phyloP scores from a whole-genome alignment of 495 filamentous ascomycete species.

The Viridothelium virens region DNA sequence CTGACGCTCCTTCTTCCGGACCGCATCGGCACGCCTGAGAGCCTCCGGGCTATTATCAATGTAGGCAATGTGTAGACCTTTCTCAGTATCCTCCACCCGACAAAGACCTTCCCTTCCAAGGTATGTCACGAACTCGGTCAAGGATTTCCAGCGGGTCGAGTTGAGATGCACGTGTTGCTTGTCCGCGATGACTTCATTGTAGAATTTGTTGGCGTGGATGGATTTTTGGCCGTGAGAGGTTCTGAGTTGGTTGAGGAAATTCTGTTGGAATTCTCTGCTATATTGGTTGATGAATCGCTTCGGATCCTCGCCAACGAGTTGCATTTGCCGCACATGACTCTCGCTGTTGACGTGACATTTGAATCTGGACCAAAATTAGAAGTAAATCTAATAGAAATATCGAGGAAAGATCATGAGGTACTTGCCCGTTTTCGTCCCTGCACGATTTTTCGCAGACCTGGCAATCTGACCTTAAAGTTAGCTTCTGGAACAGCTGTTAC shows the following conservation, averaged over 20 bases:
- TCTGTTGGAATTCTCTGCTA: slow-evolving; percentile 64
- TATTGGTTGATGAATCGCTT: slow-evolving; percentile 71
- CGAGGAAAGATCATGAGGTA: no score
- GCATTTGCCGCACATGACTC: slow-evolving; percentile 75
- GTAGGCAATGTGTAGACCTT: slow-evolving; percentile 76
- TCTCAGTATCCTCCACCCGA: slow-evolving; percentile 77
- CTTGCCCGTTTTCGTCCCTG: slow-evolving; percentile 57
- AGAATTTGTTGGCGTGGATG: slow-evolving; percentile 82
- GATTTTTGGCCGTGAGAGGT: slow-evolving; percentile 81
- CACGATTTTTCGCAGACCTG: slow-evolving; percentile 55
- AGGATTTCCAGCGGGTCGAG: slow-evolving; percentile 71
- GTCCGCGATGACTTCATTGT: slow-evolving; percentile 75
- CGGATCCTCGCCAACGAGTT: slow-evolving; percentile 75
- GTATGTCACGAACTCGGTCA: slow-evolving; percentile 83
- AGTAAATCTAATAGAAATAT: no score
- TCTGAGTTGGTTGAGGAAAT: slow-evolving; percentile 67
- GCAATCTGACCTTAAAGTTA: slow-evolving; percentile 40
- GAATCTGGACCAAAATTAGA: slow-evolving; percentile 34
- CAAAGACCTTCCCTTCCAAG: slow-evolving; percentile 78
- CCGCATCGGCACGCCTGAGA: slow-evolving; percentile 65
- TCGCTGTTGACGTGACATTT: slow-evolving; percentile 73
- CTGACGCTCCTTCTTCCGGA: slow-evolving; percentile 72
- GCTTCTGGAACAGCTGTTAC: no score
- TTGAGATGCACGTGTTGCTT: slow-evolving; percentile 92
- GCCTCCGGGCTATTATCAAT: slow-evolving; percentile 85